Base-by-base conservation (phyloP, 2,329 filamentous ascomycete species). In the Colletotrichum musae region DNA sequence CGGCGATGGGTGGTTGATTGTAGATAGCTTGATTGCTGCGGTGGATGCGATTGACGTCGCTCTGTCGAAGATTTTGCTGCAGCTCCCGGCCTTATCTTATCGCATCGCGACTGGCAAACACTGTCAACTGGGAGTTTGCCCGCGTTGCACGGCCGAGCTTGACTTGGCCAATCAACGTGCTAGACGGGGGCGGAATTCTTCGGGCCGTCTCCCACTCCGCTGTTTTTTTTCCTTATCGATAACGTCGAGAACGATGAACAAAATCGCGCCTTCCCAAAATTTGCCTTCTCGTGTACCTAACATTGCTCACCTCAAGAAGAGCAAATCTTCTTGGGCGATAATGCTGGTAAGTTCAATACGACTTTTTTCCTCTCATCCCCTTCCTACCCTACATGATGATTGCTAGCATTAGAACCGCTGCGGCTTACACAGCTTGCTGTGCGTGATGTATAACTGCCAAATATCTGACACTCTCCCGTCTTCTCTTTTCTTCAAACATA, bases 401-500 rank as follows among this genome's bases (percentile, higher is more conserved):
- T 70, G 64, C 72, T 73, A 73, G 71, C 71, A 70, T 83, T 81
- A 84, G 83, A 84, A 84, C 83, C 83, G 83, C 83, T 84, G 83
- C 83, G 82, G 82, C 82, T 83, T 81, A 84, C 80, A 78, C 80
- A 78, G 81, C 78, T 79, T 78, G 78, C 80, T 80, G 81, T 80
- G 80, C 51, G 72, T 83, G 83, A 84, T 81, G 59, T 77, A 79
- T 64, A 82, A 77, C 74, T 76, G 79, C 81, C 82, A 76, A 77
- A 76, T 75, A 43, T 74, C 81, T 83, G 81, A 83, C 47, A 64
- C 51, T n/a, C 21, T 61, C 32, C 32, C 32, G 10, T 9, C 41
- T 43, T 43, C 68, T 61, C 70, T 71, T 53, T 48, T 56, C 64
- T 67, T 24, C 21, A 32, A 56, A 82, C 75, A n/a, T 36, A 10